phyloP scores from a whole-genome alignment of 495 filamentous ascomycete genomes.

The Tuber aestivum region DNA sequence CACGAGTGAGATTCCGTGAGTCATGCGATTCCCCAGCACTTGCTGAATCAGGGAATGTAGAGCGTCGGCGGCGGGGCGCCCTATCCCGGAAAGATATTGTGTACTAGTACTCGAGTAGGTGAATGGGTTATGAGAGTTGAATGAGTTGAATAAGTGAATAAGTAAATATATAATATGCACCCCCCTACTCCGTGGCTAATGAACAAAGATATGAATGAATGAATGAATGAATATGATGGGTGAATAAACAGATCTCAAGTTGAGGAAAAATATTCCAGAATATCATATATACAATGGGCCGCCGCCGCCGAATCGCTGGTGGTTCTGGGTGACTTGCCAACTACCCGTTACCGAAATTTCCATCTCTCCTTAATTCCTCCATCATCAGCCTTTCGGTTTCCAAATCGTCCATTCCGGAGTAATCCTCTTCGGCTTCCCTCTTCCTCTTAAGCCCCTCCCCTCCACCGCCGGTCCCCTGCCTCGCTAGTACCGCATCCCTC shows the following conservation, averaged over 20 bases:
- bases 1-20: not conserved
- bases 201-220: too few species aligned
- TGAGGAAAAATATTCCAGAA: not conserved
- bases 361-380: not conserved
- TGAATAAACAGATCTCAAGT: not conserved
- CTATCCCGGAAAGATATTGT: not conserved
- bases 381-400: not conserved
- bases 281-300: not conserved
- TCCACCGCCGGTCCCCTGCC: not conserved
- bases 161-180: too few species aligned
- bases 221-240: not conserved
- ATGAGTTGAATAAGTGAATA: not conserved
- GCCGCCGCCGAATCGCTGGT: not conserved
- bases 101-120: not conserved
- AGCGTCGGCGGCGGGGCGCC: not conserved
- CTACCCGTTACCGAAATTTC: conserved; percentile 1
- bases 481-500: not conserved
- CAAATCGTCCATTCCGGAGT: not conserved
- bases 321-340: not conserved
- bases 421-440: not conserved
- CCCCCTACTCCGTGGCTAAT: too few species aligned
- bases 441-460: not conserved
- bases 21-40: not conserved
- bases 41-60: not conserved
- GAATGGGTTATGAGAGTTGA: not conserved